These are phyloP conservation scores for Eucalyptus marginata DNA, from an alignment of 345 rosid species.

Conservation along the genomic window DNA sequence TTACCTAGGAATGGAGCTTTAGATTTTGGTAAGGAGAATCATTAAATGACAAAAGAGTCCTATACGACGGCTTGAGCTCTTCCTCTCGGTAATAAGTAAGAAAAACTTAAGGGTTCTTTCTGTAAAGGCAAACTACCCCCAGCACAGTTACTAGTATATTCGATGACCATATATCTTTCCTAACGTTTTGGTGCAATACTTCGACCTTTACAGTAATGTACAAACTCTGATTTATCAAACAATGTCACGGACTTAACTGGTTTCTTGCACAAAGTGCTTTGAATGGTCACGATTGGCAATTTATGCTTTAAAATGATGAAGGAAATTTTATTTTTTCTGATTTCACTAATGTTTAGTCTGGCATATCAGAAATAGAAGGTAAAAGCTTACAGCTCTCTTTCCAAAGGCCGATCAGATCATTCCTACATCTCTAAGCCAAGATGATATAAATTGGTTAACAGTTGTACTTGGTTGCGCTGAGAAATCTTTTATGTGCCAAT, in stretches of 20 bases:
- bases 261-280: background rate
- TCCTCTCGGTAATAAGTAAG: background rate
- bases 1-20: too few relatives aligned
- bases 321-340: background rate
- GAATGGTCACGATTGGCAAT: background rate
- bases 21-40: too few relatives aligned
- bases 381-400: background rate
- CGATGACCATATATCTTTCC: background rate
- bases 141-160: too few relatives aligned
- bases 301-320: background rate
- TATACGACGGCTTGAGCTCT: background rate
- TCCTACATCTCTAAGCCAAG: background rate
- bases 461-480: background rate
- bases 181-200: background rate
- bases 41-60: background rate
- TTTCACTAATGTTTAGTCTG: background rate
- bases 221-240: background rate
- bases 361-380: too few relatives aligned
- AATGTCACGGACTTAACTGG: rapidly evolving
- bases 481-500: background rate
- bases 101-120: background rate
- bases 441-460: background rate
- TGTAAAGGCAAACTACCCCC: too few relatives aligned
- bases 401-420: background rate
- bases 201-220: rapidly evolving